Evolutionary conservation across 2,329 filamentous ascomycete species (phyloP).

Genomic region (Colletotrichum limetticola): DNA sequence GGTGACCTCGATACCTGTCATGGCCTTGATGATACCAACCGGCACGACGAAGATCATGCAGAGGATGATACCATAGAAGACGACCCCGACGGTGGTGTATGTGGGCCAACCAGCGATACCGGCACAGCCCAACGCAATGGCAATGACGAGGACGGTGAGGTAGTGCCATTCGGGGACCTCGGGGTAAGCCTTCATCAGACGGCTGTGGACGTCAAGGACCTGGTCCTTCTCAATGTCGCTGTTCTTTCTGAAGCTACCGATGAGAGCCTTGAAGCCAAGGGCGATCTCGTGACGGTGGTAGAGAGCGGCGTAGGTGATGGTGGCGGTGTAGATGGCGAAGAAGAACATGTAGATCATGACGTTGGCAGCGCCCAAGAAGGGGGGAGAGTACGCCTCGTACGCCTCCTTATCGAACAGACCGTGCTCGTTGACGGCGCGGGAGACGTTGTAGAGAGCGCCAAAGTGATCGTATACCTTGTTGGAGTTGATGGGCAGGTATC

Average conservation of each 20-base stretch:
- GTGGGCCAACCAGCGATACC: constrained; percentile 61
- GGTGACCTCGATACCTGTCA: constrained; percentile 62
- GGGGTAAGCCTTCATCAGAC: constrained; percentile 56
- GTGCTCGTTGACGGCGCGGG: constrained; percentile 51
- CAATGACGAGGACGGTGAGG: constrained; percentile 51
- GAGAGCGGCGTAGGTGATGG: constrained; percentile 60
- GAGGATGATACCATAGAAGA: constrained; percentile 62
- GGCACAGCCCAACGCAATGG: constrained; percentile 57
- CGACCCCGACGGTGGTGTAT: constrained; percentile 60
- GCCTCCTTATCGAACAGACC: constrained; percentile 57
- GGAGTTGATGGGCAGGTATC: constrained; percentile 64
- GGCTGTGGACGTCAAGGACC: constrained; percentile 57
- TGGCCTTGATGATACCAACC: constrained; percentile 63
- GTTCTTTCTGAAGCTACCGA: constrained; percentile 56
- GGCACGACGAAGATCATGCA: constrained; percentile 63
- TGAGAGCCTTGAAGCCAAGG: constrained; percentile 59
- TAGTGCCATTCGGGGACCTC: constrained; percentile 69
- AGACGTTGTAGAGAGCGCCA: constrained; percentile 59
- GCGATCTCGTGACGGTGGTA: constrained; percentile 64
- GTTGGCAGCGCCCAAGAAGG: constrained; percentile 61
- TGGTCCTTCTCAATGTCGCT: constrained; percentile 47
- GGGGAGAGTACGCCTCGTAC: constrained; percentile 62
- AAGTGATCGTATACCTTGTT: constrained; percentile 63
- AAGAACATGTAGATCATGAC: constrained; percentile 65
- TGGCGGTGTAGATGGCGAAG: constrained; percentile 65